Conservation (phyloP, 2,329 filamentous ascomycete genomes). For the Pseudonectria foliicola region DNA sequence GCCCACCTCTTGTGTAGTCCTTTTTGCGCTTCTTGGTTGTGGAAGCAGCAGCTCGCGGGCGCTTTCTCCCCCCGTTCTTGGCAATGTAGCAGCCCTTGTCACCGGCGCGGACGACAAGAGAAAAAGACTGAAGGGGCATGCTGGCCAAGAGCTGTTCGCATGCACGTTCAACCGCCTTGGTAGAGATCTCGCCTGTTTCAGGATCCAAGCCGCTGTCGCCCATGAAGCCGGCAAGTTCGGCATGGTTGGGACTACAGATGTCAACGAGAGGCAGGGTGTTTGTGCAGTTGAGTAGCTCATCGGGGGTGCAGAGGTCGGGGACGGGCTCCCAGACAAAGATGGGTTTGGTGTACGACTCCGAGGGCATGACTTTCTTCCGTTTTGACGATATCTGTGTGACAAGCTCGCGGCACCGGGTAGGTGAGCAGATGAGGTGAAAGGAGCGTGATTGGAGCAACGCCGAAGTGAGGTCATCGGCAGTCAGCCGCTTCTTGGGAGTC, state of each 20-base stretch:
- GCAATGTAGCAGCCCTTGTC: slow-evolving; percentile 65
- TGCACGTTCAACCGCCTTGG: slow-evolving; percentile 45
- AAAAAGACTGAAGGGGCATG: slow-evolving; percentile 58
- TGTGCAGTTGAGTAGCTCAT: slow-evolving; percentile 57
- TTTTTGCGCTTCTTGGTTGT: slow-evolving; percentile 34
- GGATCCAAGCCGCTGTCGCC: slow-evolving; percentile 50
- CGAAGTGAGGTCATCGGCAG: slow-evolving; percentile 61
- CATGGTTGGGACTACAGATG: slow-evolving; percentile 72
- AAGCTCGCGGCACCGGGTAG: slow-evolving; percentile 67
- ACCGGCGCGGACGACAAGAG: slow-evolving; percentile 64
- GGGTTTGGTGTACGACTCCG: slow-evolving; percentile 44
- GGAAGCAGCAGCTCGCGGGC: slow-evolving; percentile 22
- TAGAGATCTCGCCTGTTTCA: slow-evolving; percentile 47
- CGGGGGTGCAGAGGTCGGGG: slow-evolving; percentile 74
- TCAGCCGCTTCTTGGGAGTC: slow-evolving; percentile 78
- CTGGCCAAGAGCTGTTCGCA: slow-evolving; percentile 57
- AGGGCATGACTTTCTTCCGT: slow-evolving; percentile 34
- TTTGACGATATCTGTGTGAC: slow-evolving; percentile 62
- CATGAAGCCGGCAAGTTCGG: slow-evolving; percentile 84
- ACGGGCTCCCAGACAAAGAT: slow-evolving; percentile 94
- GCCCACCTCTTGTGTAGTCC: slow-evolving; percentile 40
- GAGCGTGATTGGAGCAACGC: slow-evolving; percentile 63
- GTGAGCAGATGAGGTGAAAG: slow-evolving; percentile 84
- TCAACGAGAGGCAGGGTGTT: slow-evolving; percentile 56
- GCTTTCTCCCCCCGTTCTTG: slow-evolving; percentile 47